Base-by-base conservation (phyloP, 768 basidiomycete species). In the Ramaria sp. region DNA sequence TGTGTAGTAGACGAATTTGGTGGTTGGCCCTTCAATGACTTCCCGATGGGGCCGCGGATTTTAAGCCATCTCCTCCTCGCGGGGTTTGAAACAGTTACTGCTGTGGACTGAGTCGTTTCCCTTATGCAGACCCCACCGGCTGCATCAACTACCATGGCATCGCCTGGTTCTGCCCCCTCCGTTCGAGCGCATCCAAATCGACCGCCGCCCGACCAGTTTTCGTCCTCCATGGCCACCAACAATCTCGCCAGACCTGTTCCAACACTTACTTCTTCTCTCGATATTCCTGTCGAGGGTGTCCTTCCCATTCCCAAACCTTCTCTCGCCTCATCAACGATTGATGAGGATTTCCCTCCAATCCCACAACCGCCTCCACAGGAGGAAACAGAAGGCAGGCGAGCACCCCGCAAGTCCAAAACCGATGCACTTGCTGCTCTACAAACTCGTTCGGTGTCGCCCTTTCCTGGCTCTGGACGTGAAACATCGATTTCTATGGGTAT, bases 341-440 rank as follows among this genome's bases (percentile, higher is more conserved):
- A 34, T 30, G 54, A 47, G 13, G 45, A 56, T 5, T 56, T 48
- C 11, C 43, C 33, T n/a, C 31, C 53, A 30, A 17, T 52, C 11
- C 33, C 51, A 20, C 42, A n/a, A 43, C 48, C 6, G 7, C 17
- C 48, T 27, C 37, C 50, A 33, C 19, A 37, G n/a, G 41, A 39
- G n/a, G 51, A 53, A 19, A 34, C 57, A 2, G 51, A 53, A 52
- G 49, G 59, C 37, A 80, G 77, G 70, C 79, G 89, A 58, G 87
- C 89, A 38, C 88, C 89, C 53, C 84, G 90, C 69, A 91, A 91
- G 77, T 91, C 88, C 63, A 92, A 92, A 78, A 89, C 84, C 41
- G 87, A 91, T 63, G 89, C 89, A 56, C 74, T 92, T 33, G 86
- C 80, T 30, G 90, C 89, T 22, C 72, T 91, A 54, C 84, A 84